These are phyloP conservation scores for Colletotrichum gloeosporioides DNA, from an alignment of 2,329 filamentous ascomycete genomes.

Conservation along the genomic window DNA sequence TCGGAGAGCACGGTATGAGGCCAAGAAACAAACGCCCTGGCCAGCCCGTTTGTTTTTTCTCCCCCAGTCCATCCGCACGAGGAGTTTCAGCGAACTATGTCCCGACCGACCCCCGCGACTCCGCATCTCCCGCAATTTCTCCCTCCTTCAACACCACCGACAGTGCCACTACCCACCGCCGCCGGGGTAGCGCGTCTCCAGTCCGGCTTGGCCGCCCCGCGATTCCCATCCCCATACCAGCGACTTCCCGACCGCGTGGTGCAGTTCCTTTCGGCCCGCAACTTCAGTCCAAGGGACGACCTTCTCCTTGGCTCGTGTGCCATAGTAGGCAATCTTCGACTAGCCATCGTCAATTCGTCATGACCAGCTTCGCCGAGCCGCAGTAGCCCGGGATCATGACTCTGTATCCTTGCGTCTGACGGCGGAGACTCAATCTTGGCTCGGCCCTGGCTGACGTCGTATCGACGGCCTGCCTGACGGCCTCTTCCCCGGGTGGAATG, in stretches of 20 bases:
- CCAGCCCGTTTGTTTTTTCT: not conserved
- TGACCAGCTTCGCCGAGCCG: not conserved
- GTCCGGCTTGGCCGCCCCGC: conserved; percentile 14
- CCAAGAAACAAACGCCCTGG: not conserved
- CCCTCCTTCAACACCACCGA: not conserved
- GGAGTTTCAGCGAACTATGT: conserved; percentile 19
- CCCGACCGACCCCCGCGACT: conserved; percentile 11
- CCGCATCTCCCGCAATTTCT: conserved; percentile 16
- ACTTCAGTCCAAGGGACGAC: not conserved
- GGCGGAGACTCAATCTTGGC: conserved; percentile 6
- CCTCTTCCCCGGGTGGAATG: not conserved
- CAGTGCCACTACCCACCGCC: not conserved
- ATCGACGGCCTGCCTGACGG: not conserved
- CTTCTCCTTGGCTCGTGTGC: not conserved
- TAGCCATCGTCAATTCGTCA: conserved; percentile 7
- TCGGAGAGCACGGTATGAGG: not conserved
- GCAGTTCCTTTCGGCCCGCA: not conserved
- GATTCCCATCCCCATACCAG: conserved; percentile 1
- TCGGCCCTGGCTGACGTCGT: conserved; percentile 17
- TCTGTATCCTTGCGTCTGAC: not conserved
- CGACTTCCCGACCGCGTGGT: not conserved
- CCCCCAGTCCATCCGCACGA: not conserved
- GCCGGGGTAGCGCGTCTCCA: not conserved
- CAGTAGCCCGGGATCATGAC: conserved; percentile 13
- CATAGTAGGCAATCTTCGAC: not conserved